Evolutionary conservation across 768 basidiomycete species (phyloP).

Genomic region (Amanita pallidorosea): DNA sequence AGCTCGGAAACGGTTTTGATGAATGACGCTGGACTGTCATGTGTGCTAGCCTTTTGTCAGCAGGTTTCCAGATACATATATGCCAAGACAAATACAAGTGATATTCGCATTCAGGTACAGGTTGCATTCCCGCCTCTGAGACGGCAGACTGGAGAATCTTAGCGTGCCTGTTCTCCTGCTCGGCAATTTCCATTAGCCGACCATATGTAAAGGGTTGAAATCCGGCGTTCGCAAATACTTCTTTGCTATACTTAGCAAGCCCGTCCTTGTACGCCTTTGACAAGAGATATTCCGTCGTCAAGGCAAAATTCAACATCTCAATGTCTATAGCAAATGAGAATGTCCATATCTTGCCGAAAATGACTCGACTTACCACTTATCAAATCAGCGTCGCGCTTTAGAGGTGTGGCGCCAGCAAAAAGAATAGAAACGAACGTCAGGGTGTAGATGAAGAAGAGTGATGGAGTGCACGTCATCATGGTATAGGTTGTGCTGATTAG

Average conservation of each 20-base stretch:
- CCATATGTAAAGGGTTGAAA: constrained; percentile 38
- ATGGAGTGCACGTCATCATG: not conserved
- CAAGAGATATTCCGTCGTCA: constrained; percentile 36
- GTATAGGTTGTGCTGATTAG: not conserved
- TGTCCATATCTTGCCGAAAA: not conserved
- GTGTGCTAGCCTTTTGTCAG: constrained; percentile 21
- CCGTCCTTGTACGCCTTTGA: constrained; percentile 31
- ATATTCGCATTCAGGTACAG: constrained; percentile 49
- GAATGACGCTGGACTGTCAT: constrained; percentile 37
- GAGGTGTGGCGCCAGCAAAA: not conserved
- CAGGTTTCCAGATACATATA: not conserved
- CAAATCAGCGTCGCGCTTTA: not conserved
- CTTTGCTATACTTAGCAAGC: constrained; percentile 32
- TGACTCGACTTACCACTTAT: not conserved
- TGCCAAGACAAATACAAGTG: constrained; percentile 26
- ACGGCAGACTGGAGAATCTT: constrained; percentile 36
- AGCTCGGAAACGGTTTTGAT: constrained; percentile 37
- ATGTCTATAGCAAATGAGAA: constrained; percentile 12
- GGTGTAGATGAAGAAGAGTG: not conserved
- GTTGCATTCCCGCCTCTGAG: constrained; percentile 23
- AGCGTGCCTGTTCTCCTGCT: constrained; percentile 48
- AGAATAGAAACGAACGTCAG: not conserved
- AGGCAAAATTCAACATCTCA: constrained; percentile 32
- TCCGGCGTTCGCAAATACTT: constrained; percentile 36
- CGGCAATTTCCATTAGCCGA: constrained; percentile 38